Evolutionary conservation across 495 filamentous ascomycete genomes (phyloP).

Genomic region (Penicillium lagena): DNA sequence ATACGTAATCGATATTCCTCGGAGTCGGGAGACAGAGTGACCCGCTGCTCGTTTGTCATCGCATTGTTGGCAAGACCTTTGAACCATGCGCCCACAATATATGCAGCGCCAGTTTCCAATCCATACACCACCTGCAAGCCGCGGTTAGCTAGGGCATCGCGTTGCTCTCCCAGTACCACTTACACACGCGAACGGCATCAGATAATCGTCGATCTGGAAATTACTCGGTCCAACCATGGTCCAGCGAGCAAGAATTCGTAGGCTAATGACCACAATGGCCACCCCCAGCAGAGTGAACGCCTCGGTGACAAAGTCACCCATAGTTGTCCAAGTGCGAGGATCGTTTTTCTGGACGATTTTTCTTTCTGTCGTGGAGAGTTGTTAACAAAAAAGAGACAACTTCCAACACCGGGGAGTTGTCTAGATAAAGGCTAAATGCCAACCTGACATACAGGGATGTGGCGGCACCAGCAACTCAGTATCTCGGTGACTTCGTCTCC

Average conservation of each 20-base stretch:
- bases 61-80: constrained; percentile 46
- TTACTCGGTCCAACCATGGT: constrained; percentile 42
- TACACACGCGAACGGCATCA: constrained; percentile 53
- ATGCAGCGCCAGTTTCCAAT: constrained; percentile 40
- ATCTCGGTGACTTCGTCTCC: constrained; percentile 3
- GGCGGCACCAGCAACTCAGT: neutral
- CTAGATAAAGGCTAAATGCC: constrained; percentile 18
- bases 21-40: constrained; percentile 31
- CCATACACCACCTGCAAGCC: constrained; percentile 18
- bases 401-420: constrained; percentile 4
- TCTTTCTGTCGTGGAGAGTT: neutral
- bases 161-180: constrained; percentile 5
- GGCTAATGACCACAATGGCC: constrained; percentile 40
- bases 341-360: neutral
- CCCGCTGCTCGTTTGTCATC: constrained; percentile 45
- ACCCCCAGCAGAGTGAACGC: constrained; percentile 46
- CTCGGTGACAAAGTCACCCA: constrained; percentile 41
- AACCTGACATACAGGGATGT: constrained; percentile 1
- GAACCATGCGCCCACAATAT: constrained; percentile 42
- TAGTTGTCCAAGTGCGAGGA: neutral
- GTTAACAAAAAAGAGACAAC: neutral
- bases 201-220: constrained; percentile 51
- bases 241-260: constrained; percentile 45
- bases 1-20: constrained; percentile 44
- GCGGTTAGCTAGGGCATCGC: neutral